Conservation (phyloP, 164 flowering plant species). For the Nymphaea thermarum region DNA sequence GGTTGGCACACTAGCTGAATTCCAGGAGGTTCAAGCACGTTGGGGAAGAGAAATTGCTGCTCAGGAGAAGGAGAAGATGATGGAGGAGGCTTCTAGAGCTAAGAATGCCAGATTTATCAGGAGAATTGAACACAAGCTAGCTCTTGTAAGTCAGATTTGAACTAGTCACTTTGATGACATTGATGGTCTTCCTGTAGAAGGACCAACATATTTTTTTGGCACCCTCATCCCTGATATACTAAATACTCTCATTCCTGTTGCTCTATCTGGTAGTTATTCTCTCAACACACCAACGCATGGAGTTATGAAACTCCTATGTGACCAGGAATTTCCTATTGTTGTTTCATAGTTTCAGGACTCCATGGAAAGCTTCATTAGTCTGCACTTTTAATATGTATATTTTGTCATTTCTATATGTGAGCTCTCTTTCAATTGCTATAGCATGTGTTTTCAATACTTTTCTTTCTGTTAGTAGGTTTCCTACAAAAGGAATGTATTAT, state of each 20-base stretch:
- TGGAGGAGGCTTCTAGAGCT: conserved; percentile 62
- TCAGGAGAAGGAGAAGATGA: conserved; percentile 64
- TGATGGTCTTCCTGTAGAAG: background rate
- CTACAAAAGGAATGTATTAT: background rate
- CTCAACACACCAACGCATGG: too few species aligned
- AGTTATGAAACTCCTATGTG: too few species aligned
- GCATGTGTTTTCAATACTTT: background rate
- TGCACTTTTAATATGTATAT: too few species aligned
- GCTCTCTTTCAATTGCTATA: too few species aligned
- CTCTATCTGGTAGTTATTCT: too few species aligned
- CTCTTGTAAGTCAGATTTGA: conserved; percentile 48
- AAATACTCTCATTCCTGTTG: background rate
- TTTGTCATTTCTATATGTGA: too few species aligned
- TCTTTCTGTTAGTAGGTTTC: background rate
- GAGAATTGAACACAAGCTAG: conserved; percentile 63
- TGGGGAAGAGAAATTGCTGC: conserved; percentile 81
- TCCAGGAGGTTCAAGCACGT: conserved; percentile 87
- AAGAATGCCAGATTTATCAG: conserved; percentile 46
- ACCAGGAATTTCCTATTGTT: too few species aligned
- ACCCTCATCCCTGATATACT: background rate
- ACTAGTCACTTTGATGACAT: background rate
- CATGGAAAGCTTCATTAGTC: too few species aligned
- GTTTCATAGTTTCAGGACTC: too few species aligned
- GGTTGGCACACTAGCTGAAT: conserved; percentile 91
- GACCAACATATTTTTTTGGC: background rate